phyloP scores from a whole-genome alignment of 192 early-diverging fungal species.

The Allomyces macrogynus region DNA sequence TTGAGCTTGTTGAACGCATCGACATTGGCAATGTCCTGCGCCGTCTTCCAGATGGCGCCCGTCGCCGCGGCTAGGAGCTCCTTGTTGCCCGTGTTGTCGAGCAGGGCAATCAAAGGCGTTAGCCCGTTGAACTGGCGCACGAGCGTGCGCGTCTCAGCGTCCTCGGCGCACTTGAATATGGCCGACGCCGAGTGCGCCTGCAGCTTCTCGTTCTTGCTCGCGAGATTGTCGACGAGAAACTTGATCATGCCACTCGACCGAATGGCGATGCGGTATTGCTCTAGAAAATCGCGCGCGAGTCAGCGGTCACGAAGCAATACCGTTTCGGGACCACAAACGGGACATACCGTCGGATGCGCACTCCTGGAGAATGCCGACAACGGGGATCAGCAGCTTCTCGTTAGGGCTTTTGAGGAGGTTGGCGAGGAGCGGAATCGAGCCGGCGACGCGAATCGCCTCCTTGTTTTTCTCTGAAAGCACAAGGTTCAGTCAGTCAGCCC shows the following conservation, averaged over 20 bases:
- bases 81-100: constrained; percentile 35
- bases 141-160: constrained; percentile 32
- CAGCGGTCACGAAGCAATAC: too few species aligned
- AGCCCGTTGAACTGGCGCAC: constrained; percentile 32
- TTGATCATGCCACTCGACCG: constrained; percentile 34
- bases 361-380: constrained; percentile 40
- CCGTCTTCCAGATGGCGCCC: constrained; percentile 46
- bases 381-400: constrained; percentile 36
- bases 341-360: constrained; percentile 38
- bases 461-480: constrained; percentile 24
- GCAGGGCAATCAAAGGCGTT: constrained; percentile 26
- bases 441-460: constrained; percentile 36
- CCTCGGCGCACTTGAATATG: constrained; percentile 48
- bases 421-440: constrained; percentile 34
- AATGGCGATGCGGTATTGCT: constrained; percentile 34
- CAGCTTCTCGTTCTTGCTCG: constrained; percentile 33
- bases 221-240: constrained; percentile 39
- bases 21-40: constrained; percentile 40
- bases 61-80: constrained; percentile 41
- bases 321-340: too few species aligned
- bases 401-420: constrained; percentile 31
- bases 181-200: constrained; percentile 40
- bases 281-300: too few species aligned
- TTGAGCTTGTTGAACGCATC: constrained; percentile 38
- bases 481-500: too few species aligned